phyloP scores from a whole-genome alignment of 495 filamentous ascomycete genomes.

The Rhypophila decipiens region DNA sequence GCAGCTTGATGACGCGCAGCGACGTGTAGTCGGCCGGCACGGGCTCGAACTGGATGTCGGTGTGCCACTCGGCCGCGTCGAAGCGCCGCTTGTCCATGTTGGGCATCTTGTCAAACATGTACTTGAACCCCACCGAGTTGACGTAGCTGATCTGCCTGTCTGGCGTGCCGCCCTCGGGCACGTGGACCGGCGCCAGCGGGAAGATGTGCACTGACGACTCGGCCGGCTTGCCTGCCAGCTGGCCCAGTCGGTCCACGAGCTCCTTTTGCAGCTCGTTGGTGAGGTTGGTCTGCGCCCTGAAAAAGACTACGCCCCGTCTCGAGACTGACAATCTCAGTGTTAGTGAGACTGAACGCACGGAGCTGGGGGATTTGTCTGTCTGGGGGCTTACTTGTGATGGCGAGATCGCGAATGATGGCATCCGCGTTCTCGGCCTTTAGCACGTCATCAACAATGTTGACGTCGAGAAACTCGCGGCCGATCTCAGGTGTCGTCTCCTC shows the following conservation, averaged over 20 bases:
- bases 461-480: too few relatives aligned
- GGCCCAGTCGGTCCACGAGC: neutral
- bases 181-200: neutral
- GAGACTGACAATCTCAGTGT: neutral
- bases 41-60: neutral
- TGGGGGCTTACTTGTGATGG: too few relatives aligned
- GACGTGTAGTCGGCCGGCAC: neutral
- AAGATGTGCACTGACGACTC: neutral
- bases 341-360: too few relatives aligned
- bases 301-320: neutral
- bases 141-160: neutral
- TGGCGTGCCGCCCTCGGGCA: neutral
- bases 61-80: constrained; percentile 2
- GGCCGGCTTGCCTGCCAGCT: neutral
- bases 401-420: too few relatives aligned
- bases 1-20: neutral
- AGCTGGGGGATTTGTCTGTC: too few relatives aligned
- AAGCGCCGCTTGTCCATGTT: neutral
- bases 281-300: neutral
- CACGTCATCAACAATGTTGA: too few relatives aligned
- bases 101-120: neutral
- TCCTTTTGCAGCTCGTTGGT: neutral
- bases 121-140: neutral
- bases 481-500: too few relatives aligned
- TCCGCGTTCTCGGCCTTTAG: too few relatives aligned